These are phyloP conservation scores for Suhomyces anneliseae DNA, from an alignment of 1,139 yeast species.

Conservation along the genomic window DNA sequence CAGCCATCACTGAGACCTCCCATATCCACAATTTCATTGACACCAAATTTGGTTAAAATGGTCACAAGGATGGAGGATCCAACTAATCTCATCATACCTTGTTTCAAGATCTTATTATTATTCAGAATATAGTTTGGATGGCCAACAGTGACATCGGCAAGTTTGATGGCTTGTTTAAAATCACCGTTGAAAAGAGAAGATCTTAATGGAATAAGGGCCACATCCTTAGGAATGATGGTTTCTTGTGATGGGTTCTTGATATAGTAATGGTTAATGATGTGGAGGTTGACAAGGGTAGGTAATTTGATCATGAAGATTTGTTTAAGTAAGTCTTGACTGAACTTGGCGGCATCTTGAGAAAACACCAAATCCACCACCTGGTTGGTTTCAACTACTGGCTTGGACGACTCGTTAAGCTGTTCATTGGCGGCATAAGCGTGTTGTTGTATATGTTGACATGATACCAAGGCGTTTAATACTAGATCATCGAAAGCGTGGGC, in stretches of 20 bases:
- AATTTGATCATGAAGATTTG: constrained; percentile 35
- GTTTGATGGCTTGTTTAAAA: constrained; percentile 53
- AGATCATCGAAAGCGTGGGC: constrained; percentile 1
- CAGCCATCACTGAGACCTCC: constrained; percentile 35
- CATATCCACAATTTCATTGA: constrained; percentile 34
- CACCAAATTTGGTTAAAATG: constrained; percentile 39
- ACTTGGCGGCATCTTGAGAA: constrained; percentile 17
- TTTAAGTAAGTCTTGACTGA: constrained; percentile 27
- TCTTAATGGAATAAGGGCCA: constrained; percentile 64
- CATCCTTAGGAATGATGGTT: constrained; percentile 36
- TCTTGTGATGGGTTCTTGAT: constrained; percentile 27
- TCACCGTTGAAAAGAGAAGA: constrained; percentile 60
- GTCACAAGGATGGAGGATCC: constrained; percentile 38
- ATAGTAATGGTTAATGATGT: constrained; percentile 38
- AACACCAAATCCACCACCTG: constrained; percentile 21
- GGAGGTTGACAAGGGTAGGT: constrained; percentile 29
- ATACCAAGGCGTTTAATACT: constrained; percentile 5
- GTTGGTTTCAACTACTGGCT: constrained; percentile 9
- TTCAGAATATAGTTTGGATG: constrained; percentile 46
- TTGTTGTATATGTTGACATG: constrained; percentile 8
- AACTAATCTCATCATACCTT: constrained; percentile 31
- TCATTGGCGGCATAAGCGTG: constrained; percentile 12
- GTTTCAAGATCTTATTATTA: constrained; percentile 30
- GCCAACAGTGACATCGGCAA: constrained; percentile 65
- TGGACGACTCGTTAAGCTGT: constrained; percentile 9